phyloP scores from a whole-genome alignment of 2,329 filamentous ascomycete genomes.

The Penicillium sp. region DNA sequence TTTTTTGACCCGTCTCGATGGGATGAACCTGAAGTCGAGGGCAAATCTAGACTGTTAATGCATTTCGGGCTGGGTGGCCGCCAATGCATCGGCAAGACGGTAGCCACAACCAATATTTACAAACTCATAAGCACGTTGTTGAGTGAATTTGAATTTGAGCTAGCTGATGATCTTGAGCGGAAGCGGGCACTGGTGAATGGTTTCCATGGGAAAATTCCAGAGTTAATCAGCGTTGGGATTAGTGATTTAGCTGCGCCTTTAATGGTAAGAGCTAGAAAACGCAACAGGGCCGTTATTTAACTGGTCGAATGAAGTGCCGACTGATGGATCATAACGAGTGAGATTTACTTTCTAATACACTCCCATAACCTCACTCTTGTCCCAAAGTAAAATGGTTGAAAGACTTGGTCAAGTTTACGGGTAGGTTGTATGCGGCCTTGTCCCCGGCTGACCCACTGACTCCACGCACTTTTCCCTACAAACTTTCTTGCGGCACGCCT shows the following conservation, averaged over 20 bases:
- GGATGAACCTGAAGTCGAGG: conserved; percentile 17
- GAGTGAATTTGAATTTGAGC: conserved; percentile 29
- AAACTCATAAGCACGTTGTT: conserved; percentile 35
- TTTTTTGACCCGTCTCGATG: conserved; percentile 33
- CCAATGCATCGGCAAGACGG: conserved; percentile 37
- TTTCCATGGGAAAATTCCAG: neutral
- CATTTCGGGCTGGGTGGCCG: conserved; percentile 37
- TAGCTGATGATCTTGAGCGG: conserved; percentile 23
- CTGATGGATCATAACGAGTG: neutral
- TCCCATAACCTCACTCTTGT: neutral
- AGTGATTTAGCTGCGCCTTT: conserved; percentile 12
- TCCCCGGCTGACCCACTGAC: neutral
- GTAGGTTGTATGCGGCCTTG: neutral
- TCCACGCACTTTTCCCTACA: neutral
- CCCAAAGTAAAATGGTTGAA: neutral
- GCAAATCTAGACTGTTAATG: conserved; percentile 29
- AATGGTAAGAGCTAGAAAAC: conserved; percentile 6
- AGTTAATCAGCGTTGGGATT: conserved; percentile 12
- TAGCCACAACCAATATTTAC: conserved; percentile 37
- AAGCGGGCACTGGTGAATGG: neutral
- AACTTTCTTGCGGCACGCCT: neutral
- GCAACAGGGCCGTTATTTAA: neutral
- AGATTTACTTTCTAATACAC: neutral
- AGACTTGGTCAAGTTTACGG: neutral
- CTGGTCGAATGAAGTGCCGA: no score